phyloP scores from a whole-genome alignment of 306 rosid species.

The Pterocarpus macrocarpus region DNA sequence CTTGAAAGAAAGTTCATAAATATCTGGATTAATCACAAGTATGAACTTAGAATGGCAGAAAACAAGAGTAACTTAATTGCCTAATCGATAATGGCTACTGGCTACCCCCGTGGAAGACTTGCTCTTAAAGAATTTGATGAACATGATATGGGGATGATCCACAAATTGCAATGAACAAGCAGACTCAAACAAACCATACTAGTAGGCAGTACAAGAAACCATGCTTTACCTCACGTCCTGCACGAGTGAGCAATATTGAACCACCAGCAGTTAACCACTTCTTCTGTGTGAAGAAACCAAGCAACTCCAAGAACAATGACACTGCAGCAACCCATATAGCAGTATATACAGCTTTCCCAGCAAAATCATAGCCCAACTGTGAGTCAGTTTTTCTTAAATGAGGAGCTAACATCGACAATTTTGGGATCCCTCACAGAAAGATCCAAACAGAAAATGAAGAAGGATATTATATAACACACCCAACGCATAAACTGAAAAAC shows the following conservation, averaged over 20 bases:
- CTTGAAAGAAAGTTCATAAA: conserved; percentile 97
- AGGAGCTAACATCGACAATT: conserved; percentile 32
- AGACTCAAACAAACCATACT: background rate
- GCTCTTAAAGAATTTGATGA: conserved; percentile 16
- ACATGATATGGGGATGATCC: conserved; percentile 22
- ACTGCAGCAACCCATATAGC: conserved; percentile 99
- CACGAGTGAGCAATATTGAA: conserved; percentile 93
- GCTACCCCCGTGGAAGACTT: conserved; percentile 1
- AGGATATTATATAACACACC: conserved; percentile 12
- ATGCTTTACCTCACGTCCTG: conserved; percentile 91
- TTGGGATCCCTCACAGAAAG: conserved; percentile 27
- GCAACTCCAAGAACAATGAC: conserved; percentile 94
- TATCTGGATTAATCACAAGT: conserved; percentile 71
- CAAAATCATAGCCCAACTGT: conserved; percentile 94
- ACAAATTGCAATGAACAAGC: conserved; percentile 34
- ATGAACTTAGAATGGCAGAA: conserved; percentile 46
- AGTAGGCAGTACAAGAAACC: conserved; percentile 46
- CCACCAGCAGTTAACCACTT: conserved; percentile 99
- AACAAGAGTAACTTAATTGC: conserved; percentile 20
- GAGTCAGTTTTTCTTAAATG: conserved; percentile 40
- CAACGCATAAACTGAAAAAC: conserved; percentile 34
- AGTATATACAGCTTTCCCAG: conserved; percentile 91
- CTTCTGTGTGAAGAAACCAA: conserved; percentile 97
- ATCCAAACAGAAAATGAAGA: conserved; percentile 10
- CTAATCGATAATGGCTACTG: background rate